Evolutionary conservation across 257 asterid species (phyloP).

Genomic region (Nicotiana undulata): DNA sequence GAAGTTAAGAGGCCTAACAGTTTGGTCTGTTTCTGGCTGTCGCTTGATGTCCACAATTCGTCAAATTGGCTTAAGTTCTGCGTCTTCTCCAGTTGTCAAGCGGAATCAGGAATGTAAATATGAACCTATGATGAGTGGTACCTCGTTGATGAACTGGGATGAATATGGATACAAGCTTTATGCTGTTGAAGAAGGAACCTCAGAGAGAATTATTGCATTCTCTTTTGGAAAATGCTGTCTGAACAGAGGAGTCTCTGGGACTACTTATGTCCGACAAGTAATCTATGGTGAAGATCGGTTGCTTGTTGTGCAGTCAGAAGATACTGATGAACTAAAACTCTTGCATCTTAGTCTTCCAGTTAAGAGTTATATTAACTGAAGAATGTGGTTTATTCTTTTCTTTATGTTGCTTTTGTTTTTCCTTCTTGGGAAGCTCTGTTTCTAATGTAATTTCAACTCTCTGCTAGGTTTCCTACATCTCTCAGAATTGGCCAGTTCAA

Average conservation of each 20-base stretch:
- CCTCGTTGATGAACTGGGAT: conserved; percentile 92
- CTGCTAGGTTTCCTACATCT: conserved; percentile 87
- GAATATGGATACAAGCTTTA: conserved; percentile 94
- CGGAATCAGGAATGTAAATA: conserved; percentile 74
- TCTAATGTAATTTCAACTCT: conserved; percentile 26
- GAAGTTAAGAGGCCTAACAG: conserved; percentile 92
- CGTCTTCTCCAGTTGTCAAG: conserved; percentile 82
- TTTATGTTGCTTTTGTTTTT: conserved; percentile 9
- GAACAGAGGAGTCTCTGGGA: conserved; percentile 94
- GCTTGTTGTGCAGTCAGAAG: conserved; percentile 97
- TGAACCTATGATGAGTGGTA: conserved; percentile 96
- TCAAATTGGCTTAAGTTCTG: conserved; percentile 84
- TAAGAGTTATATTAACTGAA: conserved; percentile 32
- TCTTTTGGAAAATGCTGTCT: conserved; percentile 98
- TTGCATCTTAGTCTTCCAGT: conserved; percentile 97
- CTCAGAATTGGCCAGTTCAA: conserved; percentile 97
- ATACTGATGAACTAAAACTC: conserved; percentile 89
- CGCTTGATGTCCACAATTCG: conserved; percentile 97
- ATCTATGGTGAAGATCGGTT: conserved; percentile 95
- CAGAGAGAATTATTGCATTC: conserved; percentile 83
- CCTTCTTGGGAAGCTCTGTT: not conserved
- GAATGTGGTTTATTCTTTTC: conserved; percentile 10
- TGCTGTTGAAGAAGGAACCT: conserved; percentile 82
- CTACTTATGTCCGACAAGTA: conserved; percentile 89
- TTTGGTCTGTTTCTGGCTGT: conserved; percentile 99